Conservation (phyloP, 116 monocot species). For the Iris pallida region DNA sequence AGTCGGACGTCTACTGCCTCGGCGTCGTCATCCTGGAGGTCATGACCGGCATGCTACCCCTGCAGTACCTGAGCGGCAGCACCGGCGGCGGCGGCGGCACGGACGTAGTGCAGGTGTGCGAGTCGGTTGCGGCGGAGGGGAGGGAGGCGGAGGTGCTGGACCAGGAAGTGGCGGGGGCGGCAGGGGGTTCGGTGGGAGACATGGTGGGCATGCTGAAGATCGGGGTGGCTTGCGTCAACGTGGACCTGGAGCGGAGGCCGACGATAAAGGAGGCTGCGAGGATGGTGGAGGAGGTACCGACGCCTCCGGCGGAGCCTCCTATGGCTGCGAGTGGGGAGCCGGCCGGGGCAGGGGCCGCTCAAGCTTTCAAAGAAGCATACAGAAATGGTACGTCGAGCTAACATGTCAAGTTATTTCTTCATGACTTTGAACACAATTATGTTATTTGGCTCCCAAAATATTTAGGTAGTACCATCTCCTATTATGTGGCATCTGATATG, state of each 20-base stretch:
- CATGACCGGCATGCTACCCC: slow-evolving; percentile 6
- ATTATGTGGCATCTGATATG: no score
- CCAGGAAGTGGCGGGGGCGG: slow-evolving; percentile 12
- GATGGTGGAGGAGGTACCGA: slow-evolving; percentile 20
- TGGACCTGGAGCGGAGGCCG: slow-evolving; percentile 18
- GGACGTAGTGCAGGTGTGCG: slow-evolving; percentile 29
- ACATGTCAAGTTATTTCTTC: no score
- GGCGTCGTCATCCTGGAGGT: slow-evolving; percentile 16
- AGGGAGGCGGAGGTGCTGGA: slow-evolving; percentile 31
- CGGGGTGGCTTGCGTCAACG: slow-evolving; percentile 17
- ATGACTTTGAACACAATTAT: no score
- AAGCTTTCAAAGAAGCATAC: no score
- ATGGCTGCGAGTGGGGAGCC: not conserved
- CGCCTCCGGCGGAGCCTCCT: not conserved
- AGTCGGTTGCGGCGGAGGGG: slow-evolving; percentile 15
- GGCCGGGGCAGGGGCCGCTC: not conserved
- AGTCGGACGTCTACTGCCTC: slow-evolving; percentile 19
- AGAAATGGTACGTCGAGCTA: no score
- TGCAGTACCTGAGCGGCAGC: slow-evolving; percentile 15
- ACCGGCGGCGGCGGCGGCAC: slow-evolving; percentile 25
- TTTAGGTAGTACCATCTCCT: no score
- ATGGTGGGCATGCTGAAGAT: slow-evolving; percentile 26
- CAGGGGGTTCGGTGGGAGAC: slow-evolving; percentile 6
- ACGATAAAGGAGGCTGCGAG: slow-evolving; percentile 24
- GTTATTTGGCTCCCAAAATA: no score